Conservation (phyloP, 179 eudicot genomes). For the Spergularia azorica region DNA sequence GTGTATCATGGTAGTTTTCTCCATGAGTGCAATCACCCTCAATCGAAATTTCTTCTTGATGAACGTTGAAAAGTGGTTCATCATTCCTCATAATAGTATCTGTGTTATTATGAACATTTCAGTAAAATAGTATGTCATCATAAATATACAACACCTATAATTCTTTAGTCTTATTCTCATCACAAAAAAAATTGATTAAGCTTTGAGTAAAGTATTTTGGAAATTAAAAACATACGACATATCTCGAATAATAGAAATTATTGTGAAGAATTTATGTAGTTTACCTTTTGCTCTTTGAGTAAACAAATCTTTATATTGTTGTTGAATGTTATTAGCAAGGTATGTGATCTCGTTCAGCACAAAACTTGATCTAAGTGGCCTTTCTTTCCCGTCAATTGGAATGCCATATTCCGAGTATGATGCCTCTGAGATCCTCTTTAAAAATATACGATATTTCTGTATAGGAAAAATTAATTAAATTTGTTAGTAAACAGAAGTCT, state of each 20-base stretch:
- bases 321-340: constrained; percentile 21
- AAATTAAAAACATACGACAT: not conserved
- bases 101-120: not conserved
- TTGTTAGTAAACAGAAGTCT: too few relatives aligned
- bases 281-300: constrained; percentile 13
- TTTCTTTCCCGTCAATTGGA: constrained; percentile 24
- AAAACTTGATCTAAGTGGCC: constrained; percentile 38
- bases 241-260: not conserved
- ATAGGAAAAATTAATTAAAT: not conserved
- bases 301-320: constrained; percentile 22
- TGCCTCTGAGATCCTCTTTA: constrained; percentile 22
- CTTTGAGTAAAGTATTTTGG: not conserved
- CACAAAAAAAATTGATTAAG: too few relatives aligned
- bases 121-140: too few relatives aligned
- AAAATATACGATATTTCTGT: constrained; percentile 38
- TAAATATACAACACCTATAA: too few relatives aligned
- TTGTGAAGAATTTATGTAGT: not conserved
- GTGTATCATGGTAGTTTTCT: not conserved
- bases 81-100: not conserved
- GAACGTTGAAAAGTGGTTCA: not conserved
- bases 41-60: not conserved
- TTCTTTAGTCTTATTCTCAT: too few relatives aligned
- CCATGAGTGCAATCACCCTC: not conserved
- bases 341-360: constrained; percentile 31
- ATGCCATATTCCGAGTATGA: constrained; percentile 5